Base-by-base conservation (phyloP, 2,329 filamentous ascomycete genomes). In the Rhynchosporium agropyri region DNA sequence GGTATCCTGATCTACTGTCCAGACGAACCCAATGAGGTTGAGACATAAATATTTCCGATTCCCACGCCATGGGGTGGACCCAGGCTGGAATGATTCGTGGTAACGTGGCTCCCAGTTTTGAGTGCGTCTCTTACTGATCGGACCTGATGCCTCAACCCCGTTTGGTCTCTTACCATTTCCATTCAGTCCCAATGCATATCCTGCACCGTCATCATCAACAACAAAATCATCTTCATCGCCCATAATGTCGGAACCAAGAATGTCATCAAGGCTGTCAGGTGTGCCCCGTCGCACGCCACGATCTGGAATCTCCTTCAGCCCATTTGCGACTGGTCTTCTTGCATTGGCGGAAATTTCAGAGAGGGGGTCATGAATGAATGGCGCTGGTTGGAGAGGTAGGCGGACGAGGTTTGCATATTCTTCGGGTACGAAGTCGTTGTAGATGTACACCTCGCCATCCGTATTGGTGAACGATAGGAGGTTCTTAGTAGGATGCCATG, bases 1-100 rank as follows among this genome's bases (percentile, higher is more conserved):
- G 0, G 89, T 90, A 72, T 97, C 93, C 76, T 99, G 95, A 70
- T 97, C 91, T 20, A 99, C 91, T 0, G 94, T 98, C 92, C 95
- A 99, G 8, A 97, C 91, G 72, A 96, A 95, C 0, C 96, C 95
- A 59, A 93, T 91, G 63, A 99, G 79, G 74, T 98, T 98, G 46
- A 98, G 84, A 73, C 92, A 97, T 0, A 99, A 83, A 74, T 99
- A 97, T 73, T 94, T 91, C 67, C 95, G 84, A 75, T 97, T 95
- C 1, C 95, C 95, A 66, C 92, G 87, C 96, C 95, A 99, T 0
- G 94, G 94, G 0, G 95, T 99, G 60, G 92, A 93, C 0, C 95
- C 94, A 0, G 94, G 91, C 75, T 99, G 96, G 75, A 99, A 96
- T 1, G 94, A 79, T 59, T 89, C 86, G 70, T 99, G 96, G 42